A percentile compares a stretch with the other conserved stretches of the same genome.
Conservation (phyloP, 129 eudicot genomes). For the Escallonia herrerae region DNA sequence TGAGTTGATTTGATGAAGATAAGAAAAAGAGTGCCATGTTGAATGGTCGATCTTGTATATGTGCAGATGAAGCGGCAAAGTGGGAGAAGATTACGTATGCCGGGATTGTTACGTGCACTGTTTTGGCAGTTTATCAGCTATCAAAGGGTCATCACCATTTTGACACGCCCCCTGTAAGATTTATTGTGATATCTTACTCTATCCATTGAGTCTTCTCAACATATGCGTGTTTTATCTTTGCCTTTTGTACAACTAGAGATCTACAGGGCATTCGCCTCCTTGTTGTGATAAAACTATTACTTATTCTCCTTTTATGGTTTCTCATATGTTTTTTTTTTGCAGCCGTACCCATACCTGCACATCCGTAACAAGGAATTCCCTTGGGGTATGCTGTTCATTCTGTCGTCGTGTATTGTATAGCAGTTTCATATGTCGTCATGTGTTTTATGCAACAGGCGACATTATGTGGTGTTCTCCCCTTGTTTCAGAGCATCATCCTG, state of each 20-base stretch:
- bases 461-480: too few relatives aligned
- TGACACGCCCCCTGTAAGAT: conserved; percentile 78
- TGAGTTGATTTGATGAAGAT: neutral
- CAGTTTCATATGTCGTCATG: neutral
- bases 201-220: neutral
- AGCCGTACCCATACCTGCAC: conserved; percentile 80
- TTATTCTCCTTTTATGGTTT: conserved; percentile 8
- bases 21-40: neutral
- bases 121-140: conserved; percentile 41
- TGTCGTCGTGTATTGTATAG: neutral
- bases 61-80: conserved; percentile 68
- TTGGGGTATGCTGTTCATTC: conserved; percentile 54
- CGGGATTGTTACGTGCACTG: conserved; percentile 53
- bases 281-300: too few relatives aligned
- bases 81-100: conserved; percentile 87
- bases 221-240: too few relatives aligned
- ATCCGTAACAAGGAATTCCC: conserved; percentile 98
- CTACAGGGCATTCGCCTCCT: neutral
- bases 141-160: conserved; percentile 87
- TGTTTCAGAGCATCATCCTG: neutral
- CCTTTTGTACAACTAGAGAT: too few relatives aligned
- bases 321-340: conserved; percentile 17
- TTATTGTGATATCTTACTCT: neutral
- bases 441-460: too few relatives aligned
- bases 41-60: conserved; percentile 2